Evolutionary conservation across 345 rosid species (phyloP).

Genomic region (Luvunga scandens): DNA sequence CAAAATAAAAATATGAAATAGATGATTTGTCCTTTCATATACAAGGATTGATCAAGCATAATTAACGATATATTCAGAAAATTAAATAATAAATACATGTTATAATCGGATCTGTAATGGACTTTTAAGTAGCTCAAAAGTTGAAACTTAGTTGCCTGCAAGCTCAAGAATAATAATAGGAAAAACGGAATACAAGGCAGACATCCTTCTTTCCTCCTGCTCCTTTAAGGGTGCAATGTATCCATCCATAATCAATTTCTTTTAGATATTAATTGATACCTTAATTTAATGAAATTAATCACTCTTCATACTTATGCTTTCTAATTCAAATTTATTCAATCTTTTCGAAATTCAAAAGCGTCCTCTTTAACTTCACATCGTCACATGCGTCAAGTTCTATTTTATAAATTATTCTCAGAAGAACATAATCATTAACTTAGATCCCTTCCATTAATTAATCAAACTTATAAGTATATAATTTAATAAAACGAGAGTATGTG

Average conservation of each 20-base stretch:
- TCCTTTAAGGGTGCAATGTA: background rate
- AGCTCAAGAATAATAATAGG: background rate
- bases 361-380: background rate
- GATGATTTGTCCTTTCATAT: too few species aligned
- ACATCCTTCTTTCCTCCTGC: background rate
- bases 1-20: too few species aligned
- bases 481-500: background rate
- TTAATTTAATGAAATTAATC: too few species aligned
- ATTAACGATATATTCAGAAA: background rate
- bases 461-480: background rate
- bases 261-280: too few species aligned
- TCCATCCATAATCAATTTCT: background rate
- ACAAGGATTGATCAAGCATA: too few species aligned
- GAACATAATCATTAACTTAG: slow-evolving; percentile 37
- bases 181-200: background rate
- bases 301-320: too few species aligned
- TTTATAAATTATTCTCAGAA: slow-evolving; percentile 4
- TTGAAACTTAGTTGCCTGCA: background rate
- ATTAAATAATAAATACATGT: background rate
- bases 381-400: slow-evolving; percentile 29
- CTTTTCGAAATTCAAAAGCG: too few species aligned
- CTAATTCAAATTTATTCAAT: background rate
- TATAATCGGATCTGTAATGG: background rate
- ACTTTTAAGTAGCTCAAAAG: background rate
- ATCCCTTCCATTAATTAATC: slow-evolving; percentile 10